Percentiles rank a stretch among this genome's conserved stretches.
These are phyloP conservation scores for Astraeus odoratus DNA, from an alignment of 768 basidiomycete species.

Conservation along the genomic window DNA sequence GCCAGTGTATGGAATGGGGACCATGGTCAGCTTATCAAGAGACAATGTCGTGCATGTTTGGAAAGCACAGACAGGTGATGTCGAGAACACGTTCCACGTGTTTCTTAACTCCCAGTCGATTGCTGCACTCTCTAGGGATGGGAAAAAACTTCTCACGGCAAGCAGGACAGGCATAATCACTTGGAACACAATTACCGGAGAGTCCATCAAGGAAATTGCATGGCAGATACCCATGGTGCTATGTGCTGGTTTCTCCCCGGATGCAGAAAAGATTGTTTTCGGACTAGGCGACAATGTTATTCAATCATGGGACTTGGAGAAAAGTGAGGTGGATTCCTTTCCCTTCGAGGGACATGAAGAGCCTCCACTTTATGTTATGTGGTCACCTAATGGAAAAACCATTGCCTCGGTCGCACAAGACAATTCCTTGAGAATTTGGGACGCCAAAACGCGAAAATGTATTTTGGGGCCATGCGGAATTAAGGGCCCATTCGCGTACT, in stretches of 20 bases:
- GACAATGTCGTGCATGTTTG: conserved; percentile 7
- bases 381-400: conserved; percentile 4
- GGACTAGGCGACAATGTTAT: conserved; percentile 10
- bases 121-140: neutral
- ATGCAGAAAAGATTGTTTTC: conserved; percentile 4
- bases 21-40: conserved; percentile 6
- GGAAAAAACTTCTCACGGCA: neutral
- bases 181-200: neutral
- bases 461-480: neutral
- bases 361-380: conserved; percentile 3
- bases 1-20: conserved; percentile 2
- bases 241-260: conserved; percentile 5
- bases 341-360: conserved; percentile 1
- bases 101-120: neutral
- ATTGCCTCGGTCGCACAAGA: neutral
- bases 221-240: neutral
- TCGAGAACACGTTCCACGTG: neutral
- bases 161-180: neutral
- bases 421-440: neutral
- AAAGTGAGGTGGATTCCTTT: neutral
- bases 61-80: conserved; percentile 4
- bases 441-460: neutral
- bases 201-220: neutral
- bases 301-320: conserved; percentile 7
- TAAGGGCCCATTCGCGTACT: neutral